Evolutionary conservation across 306 rosid species (phyloP).

Genomic region (Abrus pulchellus): DNA sequence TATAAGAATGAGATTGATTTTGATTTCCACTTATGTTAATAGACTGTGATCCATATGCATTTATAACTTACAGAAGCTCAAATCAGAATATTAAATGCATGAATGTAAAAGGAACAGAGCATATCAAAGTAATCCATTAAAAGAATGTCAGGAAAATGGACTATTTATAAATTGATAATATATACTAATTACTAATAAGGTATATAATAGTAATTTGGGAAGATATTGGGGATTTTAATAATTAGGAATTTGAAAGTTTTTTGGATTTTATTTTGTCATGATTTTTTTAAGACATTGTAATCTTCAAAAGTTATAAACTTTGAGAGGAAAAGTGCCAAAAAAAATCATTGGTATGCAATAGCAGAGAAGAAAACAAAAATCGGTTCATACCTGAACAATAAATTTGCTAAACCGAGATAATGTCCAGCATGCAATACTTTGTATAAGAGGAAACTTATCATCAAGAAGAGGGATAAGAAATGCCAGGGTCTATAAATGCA

Average conservation of each 20-base stretch:
- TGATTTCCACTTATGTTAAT: background rate
- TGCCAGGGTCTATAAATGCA: constrained; percentile 75
- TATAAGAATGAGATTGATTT: constrained; percentile 7
- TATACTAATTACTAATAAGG: background rate
- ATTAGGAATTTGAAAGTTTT: constrained; percentile 1
- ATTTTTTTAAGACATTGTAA: constrained; percentile 20
- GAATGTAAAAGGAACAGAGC: constrained; percentile 23
- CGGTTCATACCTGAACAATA: constrained; percentile 80
- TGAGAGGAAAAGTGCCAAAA: constrained; percentile 30
- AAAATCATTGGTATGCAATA: background rate
- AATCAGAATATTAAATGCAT: constrained; percentile 2
- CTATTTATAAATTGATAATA: background rate
- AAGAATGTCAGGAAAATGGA: background rate
- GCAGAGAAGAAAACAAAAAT: constrained; percentile 34
- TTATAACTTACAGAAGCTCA: constrained; percentile 28
- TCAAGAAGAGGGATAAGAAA: constrained; percentile 95
- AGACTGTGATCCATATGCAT: constrained; percentile 19
- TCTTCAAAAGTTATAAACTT: constrained; percentile 11
- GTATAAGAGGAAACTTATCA: constrained; percentile 92
- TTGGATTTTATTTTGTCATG: constrained; percentile 1
- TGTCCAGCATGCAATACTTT: constrained; percentile 99
- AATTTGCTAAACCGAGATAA: constrained; percentile 98
- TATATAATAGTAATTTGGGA: background rate
- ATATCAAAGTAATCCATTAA: background rate
- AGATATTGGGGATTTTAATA: constrained; percentile 10